These are phyloP conservation scores for Fraxinus floribunda DNA, from an alignment of 305 asterid species.

Conservation along the genomic window DNA sequence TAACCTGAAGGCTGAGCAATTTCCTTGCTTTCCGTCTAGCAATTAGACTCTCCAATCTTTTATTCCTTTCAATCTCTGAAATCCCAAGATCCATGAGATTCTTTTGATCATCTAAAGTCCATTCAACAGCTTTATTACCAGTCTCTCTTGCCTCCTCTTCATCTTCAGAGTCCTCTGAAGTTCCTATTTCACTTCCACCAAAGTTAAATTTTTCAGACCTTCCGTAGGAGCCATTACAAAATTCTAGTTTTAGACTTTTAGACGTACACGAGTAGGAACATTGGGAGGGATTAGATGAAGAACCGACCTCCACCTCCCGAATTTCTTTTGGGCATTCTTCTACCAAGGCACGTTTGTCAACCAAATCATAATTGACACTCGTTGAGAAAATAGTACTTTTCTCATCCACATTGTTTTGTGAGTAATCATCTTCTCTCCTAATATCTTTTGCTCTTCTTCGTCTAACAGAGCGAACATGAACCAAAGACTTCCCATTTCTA, in stretches of 20 bases:
- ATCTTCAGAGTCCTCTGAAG: constrained; percentile 34
- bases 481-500: constrained; percentile 26
- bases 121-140: constrained; percentile 34
- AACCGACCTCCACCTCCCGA: constrained; percentile 46
- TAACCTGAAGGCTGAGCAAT: constrained; percentile 42
- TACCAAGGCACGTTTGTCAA: constrained; percentile 42
- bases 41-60: constrained; percentile 79
- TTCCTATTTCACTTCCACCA: constrained; percentile 19
- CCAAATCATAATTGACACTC: constrained; percentile 18
- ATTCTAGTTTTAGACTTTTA: constrained; percentile 2
- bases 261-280: constrained; percentile 19
- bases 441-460: constrained; percentile 49
- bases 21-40: constrained; percentile 76
- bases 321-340: constrained; percentile 59
- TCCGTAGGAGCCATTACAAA: neutral
- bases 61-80: constrained; percentile 64
- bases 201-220: constrained; percentile 13
- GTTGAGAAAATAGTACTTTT: constrained; percentile 36
- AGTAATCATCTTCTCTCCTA: constrained; percentile 24
- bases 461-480: constrained; percentile 67
- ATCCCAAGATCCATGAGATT: constrained; percentile 56
- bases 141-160: constrained; percentile 33
- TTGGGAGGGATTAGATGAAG: constrained; percentile 10
- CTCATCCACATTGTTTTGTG: constrained; percentile 36
- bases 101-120: constrained; percentile 46